Evolutionary conservation across 75 land plant species (phyloP), one percentile per base, ranked within the genome.

Genomic region (Pseudotsuga menziesii): DNA sequence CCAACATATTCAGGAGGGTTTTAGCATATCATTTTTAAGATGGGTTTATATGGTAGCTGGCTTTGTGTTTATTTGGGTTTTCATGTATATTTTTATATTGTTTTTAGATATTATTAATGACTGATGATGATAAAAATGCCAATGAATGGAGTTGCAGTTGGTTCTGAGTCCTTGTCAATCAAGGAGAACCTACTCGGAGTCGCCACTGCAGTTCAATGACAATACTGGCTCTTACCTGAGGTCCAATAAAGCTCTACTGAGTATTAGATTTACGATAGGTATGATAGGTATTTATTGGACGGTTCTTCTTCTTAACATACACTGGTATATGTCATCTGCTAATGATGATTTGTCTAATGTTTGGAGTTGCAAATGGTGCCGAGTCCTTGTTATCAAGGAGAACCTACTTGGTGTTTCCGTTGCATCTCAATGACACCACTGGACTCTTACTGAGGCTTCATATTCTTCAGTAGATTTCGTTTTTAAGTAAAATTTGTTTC

Each of bases 151-250:
- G 72, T 69, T 69, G 72, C 72, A 39, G 52, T 11, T 13, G 72
- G 72, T 69, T 67, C 72, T 22, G n/a, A 39, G 72, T 67, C 48
- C 72, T 67, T 67, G 72, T 5, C n/a, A 3, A 7, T 41, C 72
- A 69, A 69, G 72, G 48, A 69, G 72, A 69, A 69, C 72, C 72
- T 69, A 69, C 72, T 69, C n/a, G 72, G 72, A 69, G 52, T 69
- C 2, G 52, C 72, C 72, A 9, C 72, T 69, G 52, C 72, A 69
- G 7, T 69, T 69, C 72, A 19, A 20, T 69, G 52, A 69, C 72
- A 36, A 39, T 41, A 7, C 9, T 41, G 52, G 72, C 48, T 69
- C 16, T 44, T 41, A 5, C 4, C 72, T 41, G 52, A 69, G 72
- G 72, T 9, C 54, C 11, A 48, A 48, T 48, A 9, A 9, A 48